Percentiles rank a stretch among this genome's conserved stretches.
phyloP scores from a whole-genome alignment of 176 grass and related monocot genomes.

The Tuctoria greenei region DNA sequence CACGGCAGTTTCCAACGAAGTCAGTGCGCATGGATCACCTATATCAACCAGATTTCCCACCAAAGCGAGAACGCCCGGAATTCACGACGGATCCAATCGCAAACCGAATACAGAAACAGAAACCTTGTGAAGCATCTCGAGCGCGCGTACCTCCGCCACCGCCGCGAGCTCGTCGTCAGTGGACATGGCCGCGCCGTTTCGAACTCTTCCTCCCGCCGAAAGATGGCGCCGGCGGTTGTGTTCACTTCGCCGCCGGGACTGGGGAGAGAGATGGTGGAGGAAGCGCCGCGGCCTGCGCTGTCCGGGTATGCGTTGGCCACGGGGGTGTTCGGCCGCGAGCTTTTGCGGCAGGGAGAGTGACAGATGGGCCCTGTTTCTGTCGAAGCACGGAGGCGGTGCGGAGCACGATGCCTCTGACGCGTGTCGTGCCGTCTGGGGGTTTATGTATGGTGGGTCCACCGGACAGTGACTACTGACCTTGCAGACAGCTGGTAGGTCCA shows the following conservation, averaged over 20 bases:
- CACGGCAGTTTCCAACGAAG: neutral
- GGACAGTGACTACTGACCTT: neutral
- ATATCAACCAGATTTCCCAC: neutral
- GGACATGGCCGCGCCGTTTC: constrained; percentile 35
- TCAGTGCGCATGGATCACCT: neutral
- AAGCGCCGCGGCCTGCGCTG: neutral
- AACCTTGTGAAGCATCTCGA: neutral
- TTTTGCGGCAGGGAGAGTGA: constrained; percentile 15
- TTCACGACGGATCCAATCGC: neutral
- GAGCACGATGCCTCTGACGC: neutral
- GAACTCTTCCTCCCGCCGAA: neutral
- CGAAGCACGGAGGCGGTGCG: neutral
- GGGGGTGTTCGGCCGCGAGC: neutral
- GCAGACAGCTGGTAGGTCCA: neutral
- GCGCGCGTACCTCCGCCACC: constrained; percentile 19
- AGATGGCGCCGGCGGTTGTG: neutral
- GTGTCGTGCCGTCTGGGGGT: neutral
- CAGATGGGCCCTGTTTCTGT: neutral
- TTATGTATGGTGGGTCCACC: neutral
- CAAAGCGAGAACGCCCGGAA: neutral
- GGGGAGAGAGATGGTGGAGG: neutral
- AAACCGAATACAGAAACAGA: neutral
- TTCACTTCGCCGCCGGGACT: neutral
- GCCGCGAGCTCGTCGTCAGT: constrained; percentile 16
- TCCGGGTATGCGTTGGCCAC: constrained; percentile 17